Base-by-base conservation (phyloP, 2,329 filamentous ascomycete genomes). In the Thelonectria blattea region DNA sequence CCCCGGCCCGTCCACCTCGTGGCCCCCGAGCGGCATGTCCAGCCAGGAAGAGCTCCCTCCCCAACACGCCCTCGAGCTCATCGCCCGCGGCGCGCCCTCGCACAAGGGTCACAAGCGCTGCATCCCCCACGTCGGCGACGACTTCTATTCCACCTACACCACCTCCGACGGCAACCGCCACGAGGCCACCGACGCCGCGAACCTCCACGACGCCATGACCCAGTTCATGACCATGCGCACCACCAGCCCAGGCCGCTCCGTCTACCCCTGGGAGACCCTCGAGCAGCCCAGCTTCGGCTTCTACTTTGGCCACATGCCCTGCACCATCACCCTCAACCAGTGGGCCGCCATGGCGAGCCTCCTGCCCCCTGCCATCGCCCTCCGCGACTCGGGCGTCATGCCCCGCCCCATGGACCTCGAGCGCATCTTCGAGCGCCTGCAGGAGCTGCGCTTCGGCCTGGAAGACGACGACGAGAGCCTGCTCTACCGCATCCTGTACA, bases 261-360 rank as follows among this genome's bases (percentile, higher is more conserved):
- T 73, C 3, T 73, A 79, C 60, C 88, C 88, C 2, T 92, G 88
- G 90, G 85, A 89, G 63, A 88, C 89, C 1, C 79, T 92, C 24
- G 90, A 93, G 71, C 89, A 92, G 69, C 90, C 90, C 5, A 91
- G 88, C 71, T 87, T 88, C 74, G 82, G 86, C 1, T 91, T 90
- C 71, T 85, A 83, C 65, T 89, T 86, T 73, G 90, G 90, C 12
- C 78, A 79, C 51, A 80, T 85, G 20, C 86, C 89, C 0, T 90
- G 90, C 6, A 92, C 90, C 1, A 84, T 90, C 52, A 91, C 89
- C 0, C 77, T 93, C 52, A 91, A 90, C 67, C 85, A 88, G 63
- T 92, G 88, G 84, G 84, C 85, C 12, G 81, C 83, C 56, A 79
- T 84, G 63, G 85, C 83, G 17, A 88, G 88, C 58, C 80, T 76